Base-by-base conservation (phyloP, 2,329 filamentous ascomycete genomes). In the Triangularia setosa region DNA sequence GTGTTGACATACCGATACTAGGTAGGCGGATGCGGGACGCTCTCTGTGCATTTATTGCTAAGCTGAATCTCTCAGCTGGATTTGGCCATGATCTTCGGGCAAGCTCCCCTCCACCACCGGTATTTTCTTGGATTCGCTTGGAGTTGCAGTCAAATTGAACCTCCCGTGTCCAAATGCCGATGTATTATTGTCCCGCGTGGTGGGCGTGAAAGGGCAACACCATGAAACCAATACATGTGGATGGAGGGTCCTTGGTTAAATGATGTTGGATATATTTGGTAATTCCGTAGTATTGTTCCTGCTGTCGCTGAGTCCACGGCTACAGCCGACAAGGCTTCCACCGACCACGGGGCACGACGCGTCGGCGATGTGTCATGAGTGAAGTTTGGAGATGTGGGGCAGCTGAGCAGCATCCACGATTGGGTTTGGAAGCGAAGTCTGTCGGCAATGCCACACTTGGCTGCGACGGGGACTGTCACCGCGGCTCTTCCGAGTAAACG, bases 201-300 rank as follows among this genome's bases (percentile, higher is more conserved):
- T 28, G 58, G 55, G 56, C 57, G 62, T 60, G 62, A 4, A 12
- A 33, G 35, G 27, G 24, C 52, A 52, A 52, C 62, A 35, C 35
- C 11, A 27, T 40, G 58, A 64, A 58, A 61, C 58, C 52, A 58
- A 64, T 61, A 60, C 23, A 3, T 48, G 16, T 21, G 6, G 18
- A 48, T 21, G n/a, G n/a, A 21, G 40, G n/a, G 6, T 9, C 7
- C 40, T 48, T 48, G n/a, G n/a, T 48, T 18, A 14, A 21, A 21
- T 21, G n/a, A 48, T 44, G 35, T 18, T 8, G 35, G 5, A 16
- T 44, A 44, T 35, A 4, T 11, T 14, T 35, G 33, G 33, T 35
- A 16, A 16, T 4, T 35, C 9, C 11, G 14, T 35, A 35, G 33
- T 4, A 18, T 44, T 44, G 11, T 11, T 8, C 4, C n/a, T 18